A percentile compares a stretch with the other conserved stretches of the same genome.
These are phyloP conservation scores for Pyropia yezoensis DNA, from an alignment of 23 red algal genomes.

Conservation along the genomic window DNA sequence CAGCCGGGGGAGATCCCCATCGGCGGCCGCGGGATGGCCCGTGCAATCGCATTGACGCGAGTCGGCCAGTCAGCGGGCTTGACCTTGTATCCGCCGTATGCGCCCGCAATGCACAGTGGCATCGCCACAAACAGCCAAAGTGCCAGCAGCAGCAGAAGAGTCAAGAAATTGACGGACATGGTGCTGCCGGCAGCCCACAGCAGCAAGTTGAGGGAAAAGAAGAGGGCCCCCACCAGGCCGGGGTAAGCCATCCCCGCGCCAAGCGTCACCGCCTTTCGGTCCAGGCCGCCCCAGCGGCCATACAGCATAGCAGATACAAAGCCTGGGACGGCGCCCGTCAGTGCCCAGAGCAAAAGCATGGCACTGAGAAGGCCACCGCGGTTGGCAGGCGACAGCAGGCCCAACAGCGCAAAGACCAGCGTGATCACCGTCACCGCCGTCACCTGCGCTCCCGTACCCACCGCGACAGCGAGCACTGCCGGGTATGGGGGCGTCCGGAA, in stretches of 20 bases:
- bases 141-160: slow-evolving; percentile 55
- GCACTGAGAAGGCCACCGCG: slow-evolving; percentile 84
- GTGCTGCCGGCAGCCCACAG: slow-evolving; percentile 64
- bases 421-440: slow-evolving; percentile 57
- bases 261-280: slow-evolving; percentile 52
- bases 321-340: slow-evolving; percentile 50
- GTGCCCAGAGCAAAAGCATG: slow-evolving; percentile 58
- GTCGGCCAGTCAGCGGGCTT: slow-evolving; percentile 46
- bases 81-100: slow-evolving; percentile 49
- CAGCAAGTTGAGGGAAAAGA: slow-evolving; percentile 81
- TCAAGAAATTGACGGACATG: slow-evolving; percentile 59
- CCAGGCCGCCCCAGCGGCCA: background rate
- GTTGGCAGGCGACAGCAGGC: slow-evolving; percentile 95
- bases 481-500: slow-evolving; percentile 65
- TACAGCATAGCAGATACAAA: slow-evolving; percentile 59
- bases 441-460: slow-evolving; percentile 82
- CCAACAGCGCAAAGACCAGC: slow-evolving; percentile 62
- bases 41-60: slow-evolving; percentile 62
- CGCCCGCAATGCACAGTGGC: slow-evolving; percentile 65
- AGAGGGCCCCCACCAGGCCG: slow-evolving; percentile 66
- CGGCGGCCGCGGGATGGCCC: slow-evolving; percentile 66
- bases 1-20: slow-evolving; percentile 26
- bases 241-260: slow-evolving; percentile 63
- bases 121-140: slow-evolving; percentile 94
- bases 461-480: slow-evolving; percentile 49